A percentile compares a stretch with the other conserved stretches of the same genome.
Conservation (phyloP, 2,329 filamentous ascomycete species). For the Setomelanomma holmii region DNA sequence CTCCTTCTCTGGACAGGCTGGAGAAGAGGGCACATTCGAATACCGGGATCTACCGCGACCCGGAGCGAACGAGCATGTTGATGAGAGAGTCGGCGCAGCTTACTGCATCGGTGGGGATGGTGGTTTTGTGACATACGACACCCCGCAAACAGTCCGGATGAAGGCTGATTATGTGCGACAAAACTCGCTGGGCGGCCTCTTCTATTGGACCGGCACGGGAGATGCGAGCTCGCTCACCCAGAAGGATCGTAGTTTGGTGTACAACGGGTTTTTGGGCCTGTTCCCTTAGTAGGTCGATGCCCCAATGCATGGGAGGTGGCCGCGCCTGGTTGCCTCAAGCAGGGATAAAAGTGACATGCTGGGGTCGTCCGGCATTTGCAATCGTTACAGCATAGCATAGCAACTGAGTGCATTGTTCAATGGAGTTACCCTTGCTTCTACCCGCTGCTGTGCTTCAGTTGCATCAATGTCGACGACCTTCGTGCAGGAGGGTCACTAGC, state of each 20-base stretch:
- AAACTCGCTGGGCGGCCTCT: constrained; percentile 75
- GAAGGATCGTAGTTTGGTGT: constrained; percentile 64
- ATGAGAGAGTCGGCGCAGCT: constrained; percentile 72
- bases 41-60: constrained; percentile 72
- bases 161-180: constrained; percentile 78
- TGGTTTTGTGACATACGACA: constrained; percentile 82
- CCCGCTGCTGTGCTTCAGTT: not conserved
- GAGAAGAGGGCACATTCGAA: constrained; percentile 74
- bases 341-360: not conserved
- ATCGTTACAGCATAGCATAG: not conserved
- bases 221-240: constrained; percentile 61
- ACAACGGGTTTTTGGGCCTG: constrained; percentile 65
- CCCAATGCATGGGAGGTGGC: too few relatives aligned
- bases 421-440: not conserved
- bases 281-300: constrained; percentile 34
- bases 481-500: not conserved
- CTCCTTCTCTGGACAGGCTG: constrained; percentile 59
- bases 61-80: constrained; percentile 69
- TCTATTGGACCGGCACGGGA: constrained; percentile 81
- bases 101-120: constrained; percentile 76
- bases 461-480: not conserved
- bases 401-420: not conserved
- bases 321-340: not conserved
- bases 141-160: constrained; percentile 74
- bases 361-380: not conserved